Evolutionary conservation across 1,139 yeast species (phyloP), one percentile per base, ranked within the genome.

Genomic region (Candida frijolesensis): DNA sequence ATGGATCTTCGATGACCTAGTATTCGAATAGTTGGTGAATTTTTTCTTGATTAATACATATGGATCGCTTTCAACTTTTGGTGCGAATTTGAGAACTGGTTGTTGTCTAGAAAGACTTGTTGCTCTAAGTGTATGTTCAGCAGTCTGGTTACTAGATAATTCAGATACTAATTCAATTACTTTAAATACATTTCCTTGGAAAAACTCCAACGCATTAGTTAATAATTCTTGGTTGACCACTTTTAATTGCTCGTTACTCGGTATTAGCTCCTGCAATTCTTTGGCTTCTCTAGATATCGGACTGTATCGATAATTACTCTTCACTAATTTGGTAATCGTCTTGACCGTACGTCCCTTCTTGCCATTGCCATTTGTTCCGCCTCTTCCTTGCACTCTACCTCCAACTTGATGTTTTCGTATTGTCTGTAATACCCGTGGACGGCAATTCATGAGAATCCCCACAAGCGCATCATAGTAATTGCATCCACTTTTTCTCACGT

Each of bases 181-280:
- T 48, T 62, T 66, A 44, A 58, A 61, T 29, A 70, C 58, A 51
- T 80, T 72, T 1, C 81, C 83, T 25, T 67, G 55, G 53, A 70
- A 76, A 57, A 72, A 74, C 18, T 58, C 64, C 19, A 80, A 52
- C 1, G 78, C 74, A 39, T 65, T 62, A 14, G 62, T 57, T 22
- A 74, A 62, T 52, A 82, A 80, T 2, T 51, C 51, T n/a, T 63
- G 59, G 41, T 64, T 61, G 6, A 74, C 51, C 4, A 48, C 49
- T 35, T 58, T 52, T 29, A 74, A 53, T 30, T 58, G 61, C 1
- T 58, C 54, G 46, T 72, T 71, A 11, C 55, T 50, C 14, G 56
- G 42, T 41, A 60, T 62, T 9, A 67, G 37, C 1, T 50, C 52
- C 30, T 54, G 51, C 33, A 68, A 54, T 27, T 65, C 65, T 38